phyloP scores from a whole-genome alignment of 148 eudicot species.

The Drosera capensis region DNA sequence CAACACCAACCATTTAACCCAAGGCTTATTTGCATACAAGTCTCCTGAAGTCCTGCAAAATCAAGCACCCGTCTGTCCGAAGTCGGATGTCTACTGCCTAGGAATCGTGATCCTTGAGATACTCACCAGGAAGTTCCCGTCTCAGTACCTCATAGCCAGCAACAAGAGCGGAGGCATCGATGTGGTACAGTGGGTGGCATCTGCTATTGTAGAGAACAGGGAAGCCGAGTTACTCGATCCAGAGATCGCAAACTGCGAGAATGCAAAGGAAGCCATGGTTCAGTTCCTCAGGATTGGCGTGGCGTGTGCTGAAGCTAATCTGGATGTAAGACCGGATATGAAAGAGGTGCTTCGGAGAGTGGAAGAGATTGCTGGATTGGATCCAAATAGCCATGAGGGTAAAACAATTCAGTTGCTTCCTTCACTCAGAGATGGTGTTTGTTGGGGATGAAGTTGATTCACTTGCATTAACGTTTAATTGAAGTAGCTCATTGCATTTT shows the following conservation, averaged over 20 bases:
- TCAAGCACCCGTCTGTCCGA: constrained; percentile 37
- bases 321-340: constrained; percentile 23
- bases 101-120: constrained; percentile 67
- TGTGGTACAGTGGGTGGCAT: constrained; percentile 45
- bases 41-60: constrained; percentile 60
- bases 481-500: no score
- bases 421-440: constrained; percentile 7
- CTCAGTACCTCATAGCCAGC: constrained; percentile 25
- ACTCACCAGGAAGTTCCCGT: constrained; percentile 56
- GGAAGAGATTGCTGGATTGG: constrained; percentile 14
- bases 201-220: constrained; percentile 34
- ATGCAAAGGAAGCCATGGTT: constrained; percentile 25
- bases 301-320: constrained; percentile 25
- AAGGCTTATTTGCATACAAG: constrained; percentile 55
- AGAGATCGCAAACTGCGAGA: constrained; percentile 15
- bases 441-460: no score
- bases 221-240: constrained; percentile 48
- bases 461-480: no score
- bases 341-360: constrained; percentile 25
- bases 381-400: background rate
- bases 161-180: constrained; percentile 49
- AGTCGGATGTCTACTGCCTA: constrained; percentile 65
- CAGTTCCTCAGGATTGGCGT: constrained; percentile 39
- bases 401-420: constrained; percentile 6
- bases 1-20: constrained; percentile 56